Evolutionary conservation across 2,329 filamentous ascomycete species (phyloP).

Genomic region (Chaetothyriales sp.): DNA sequence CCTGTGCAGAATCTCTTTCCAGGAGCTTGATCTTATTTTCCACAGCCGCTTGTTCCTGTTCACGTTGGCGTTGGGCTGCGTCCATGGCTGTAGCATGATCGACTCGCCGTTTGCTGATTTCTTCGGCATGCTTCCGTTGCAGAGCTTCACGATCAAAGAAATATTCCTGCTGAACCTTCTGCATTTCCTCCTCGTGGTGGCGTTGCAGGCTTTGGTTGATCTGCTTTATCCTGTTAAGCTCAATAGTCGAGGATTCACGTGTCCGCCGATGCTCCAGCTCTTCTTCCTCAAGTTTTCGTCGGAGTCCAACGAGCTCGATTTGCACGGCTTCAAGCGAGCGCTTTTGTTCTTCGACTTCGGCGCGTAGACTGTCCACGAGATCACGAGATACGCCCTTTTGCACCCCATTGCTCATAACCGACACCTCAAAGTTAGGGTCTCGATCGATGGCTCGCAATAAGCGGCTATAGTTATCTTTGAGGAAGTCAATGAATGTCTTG

Average conservation of each 20-base stretch:
- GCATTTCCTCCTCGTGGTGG: conserved; percentile 52
- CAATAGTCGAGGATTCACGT: conserved; percentile 42
- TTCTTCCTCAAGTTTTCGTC: conserved; percentile 50
- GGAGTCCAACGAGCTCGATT: conserved; percentile 38
- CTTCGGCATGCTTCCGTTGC: conserved; percentile 11
- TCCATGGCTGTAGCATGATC: conserved; percentile 32
- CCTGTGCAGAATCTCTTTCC: conserved; percentile 10
- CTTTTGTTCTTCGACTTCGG: conserved; percentile 60
- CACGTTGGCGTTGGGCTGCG: conserved; percentile 28
- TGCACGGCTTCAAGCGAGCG: conserved; percentile 43
- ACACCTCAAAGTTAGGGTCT: conserved; percentile 74
- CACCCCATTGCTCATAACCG: conserved; percentile 60
- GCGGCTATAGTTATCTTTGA: conserved; percentile 90
- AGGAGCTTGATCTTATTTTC: conserved; percentile 26
- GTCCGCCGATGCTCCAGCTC: conserved; percentile 55
- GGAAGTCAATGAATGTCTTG: conserved; percentile 72
- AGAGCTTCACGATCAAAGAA: conserved; percentile 10
- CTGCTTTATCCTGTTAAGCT: conserved; percentile 44
- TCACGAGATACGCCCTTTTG: conserved; percentile 89
- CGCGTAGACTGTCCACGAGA: conserved; percentile 69
- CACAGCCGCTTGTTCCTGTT: conserved; percentile 32
- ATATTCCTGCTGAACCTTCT: conserved; percentile 30
- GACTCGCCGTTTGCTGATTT: conserved; percentile 26
- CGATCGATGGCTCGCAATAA: conserved; percentile 74
- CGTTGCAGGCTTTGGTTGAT: conserved; percentile 57